These are phyloP conservation scores for Abrus pulchellus DNA, from an alignment of 306 rosid species.

Conservation along the genomic window DNA sequence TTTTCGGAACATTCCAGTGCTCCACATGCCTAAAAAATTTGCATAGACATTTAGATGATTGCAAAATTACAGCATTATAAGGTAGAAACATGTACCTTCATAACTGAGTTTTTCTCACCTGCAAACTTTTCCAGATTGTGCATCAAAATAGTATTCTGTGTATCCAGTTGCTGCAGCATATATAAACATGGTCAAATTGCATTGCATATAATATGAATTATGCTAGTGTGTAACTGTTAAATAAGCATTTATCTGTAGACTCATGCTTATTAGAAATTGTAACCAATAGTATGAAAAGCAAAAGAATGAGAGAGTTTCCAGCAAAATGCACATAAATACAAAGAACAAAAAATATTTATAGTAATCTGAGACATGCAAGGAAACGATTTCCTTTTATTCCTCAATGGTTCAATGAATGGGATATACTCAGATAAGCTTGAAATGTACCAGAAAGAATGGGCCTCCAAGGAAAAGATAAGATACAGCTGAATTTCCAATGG, in stretches of 20 bases:
- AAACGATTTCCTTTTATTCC: constrained; percentile 15
- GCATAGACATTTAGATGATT: constrained; percentile 13
- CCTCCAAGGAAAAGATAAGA: constrained; percentile 91
- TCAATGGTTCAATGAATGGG: constrained; percentile 5
- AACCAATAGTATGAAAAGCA: background rate
- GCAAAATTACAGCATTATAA: constrained; percentile 13
- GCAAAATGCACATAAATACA: background rate
- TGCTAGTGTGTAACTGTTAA: background rate
- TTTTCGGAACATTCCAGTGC: constrained; percentile 97
- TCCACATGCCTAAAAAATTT: constrained; percentile 77
- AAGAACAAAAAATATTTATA: background rate
- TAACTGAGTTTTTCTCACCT: constrained; percentile 65
- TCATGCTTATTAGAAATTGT: background rate
- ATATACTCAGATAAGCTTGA: constrained; percentile 7
- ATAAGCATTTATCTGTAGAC: constrained; percentile 13
- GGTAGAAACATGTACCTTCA: constrained; percentile 8
- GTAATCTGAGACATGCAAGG: background rate
- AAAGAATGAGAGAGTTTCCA: background rate
- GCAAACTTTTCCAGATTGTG: constrained; percentile 84
- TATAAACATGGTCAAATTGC: constrained; percentile 34
- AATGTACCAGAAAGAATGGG: constrained; percentile 92
- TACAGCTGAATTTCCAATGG: constrained; percentile 87
- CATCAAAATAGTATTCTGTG: constrained; percentile 87
- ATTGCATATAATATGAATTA: constrained; percentile 18
- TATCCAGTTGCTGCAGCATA: constrained; percentile 89